Evolutionary conservation across 78 protist species (phyloP).

Genomic region (Speleostelium caveatum): DNA sequence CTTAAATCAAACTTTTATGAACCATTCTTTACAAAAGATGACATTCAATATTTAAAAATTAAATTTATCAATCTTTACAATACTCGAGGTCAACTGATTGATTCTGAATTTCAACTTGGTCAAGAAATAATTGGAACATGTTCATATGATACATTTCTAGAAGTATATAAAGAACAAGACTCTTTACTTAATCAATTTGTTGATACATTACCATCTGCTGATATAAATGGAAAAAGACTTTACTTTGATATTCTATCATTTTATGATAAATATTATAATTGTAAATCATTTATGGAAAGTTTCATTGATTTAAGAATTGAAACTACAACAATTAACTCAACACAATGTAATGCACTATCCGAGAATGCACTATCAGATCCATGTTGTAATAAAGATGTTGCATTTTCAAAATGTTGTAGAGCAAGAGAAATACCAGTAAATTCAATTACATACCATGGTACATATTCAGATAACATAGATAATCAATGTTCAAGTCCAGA

Average conservation of each 20-base stretch:
- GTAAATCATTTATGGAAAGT: background rate
- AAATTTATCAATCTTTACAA: too few species aligned
- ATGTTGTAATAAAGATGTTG: constrained; percentile 25
- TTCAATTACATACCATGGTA: background rate
- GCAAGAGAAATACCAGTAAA: background rate
- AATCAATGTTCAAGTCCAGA: constrained; percentile 23
- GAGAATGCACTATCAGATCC: background rate
- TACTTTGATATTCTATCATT: constrained; percentile 10
- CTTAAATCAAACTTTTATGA: too few species aligned
- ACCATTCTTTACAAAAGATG: too few species aligned
- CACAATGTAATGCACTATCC: background rate
- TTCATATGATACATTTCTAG: too few species aligned
- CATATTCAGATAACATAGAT: background rate
- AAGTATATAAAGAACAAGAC: too few species aligned
- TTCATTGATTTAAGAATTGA: background rate
- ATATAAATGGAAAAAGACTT: background rate
- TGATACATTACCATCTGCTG: too few species aligned
- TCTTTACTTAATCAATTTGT: too few species aligned
- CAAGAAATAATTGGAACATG: too few species aligned
- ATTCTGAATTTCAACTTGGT: too few species aligned
- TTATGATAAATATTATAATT: background rate
- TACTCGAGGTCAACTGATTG: too few species aligned
- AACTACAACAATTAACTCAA: background rate
- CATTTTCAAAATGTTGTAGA: constrained; percentile 10
- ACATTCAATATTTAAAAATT: too few species aligned